Conservation (phyloP, 2,329 filamentous ascomycete species). For the Pseudocercospora ulei region DNA sequence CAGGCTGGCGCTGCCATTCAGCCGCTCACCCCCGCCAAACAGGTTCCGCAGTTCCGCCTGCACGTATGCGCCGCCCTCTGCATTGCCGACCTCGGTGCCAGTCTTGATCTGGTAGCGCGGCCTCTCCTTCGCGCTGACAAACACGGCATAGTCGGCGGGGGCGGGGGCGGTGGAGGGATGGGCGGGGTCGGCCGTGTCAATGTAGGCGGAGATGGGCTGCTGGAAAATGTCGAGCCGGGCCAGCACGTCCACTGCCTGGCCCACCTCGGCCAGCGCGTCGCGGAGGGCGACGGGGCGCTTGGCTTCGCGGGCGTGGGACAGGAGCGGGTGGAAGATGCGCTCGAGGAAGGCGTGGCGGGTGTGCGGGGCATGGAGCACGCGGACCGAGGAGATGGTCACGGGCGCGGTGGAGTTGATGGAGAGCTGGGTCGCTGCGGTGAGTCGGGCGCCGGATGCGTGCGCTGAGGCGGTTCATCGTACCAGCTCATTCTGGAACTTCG, state of each 20-base stretch:
- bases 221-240: conserved; percentile 81
- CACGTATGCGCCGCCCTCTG: conserved; percentile 86
- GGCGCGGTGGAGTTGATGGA: conserved; percentile 76
- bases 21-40: conserved; percentile 82
- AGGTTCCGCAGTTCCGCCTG: conserved; percentile 83
- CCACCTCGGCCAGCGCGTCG: conserved; percentile 65
- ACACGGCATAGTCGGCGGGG: conserved; percentile 70
- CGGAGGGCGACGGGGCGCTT: conserved; percentile 59
- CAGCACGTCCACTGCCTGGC: conserved; percentile 61
- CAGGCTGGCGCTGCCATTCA: conserved; percentile 76
- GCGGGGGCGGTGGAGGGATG: conserved; percentile 61
- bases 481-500: conserved; percentile 55
- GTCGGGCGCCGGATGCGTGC: not conserved
- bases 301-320: conserved; percentile 50
- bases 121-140: conserved; percentile 67
- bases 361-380: conserved; percentile 69
- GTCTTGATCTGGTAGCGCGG: conserved; percentile 81
- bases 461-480: conserved; percentile 35
- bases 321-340: conserved; percentile 65
- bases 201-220: conserved; percentile 67
- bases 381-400: conserved; percentile 75
- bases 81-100: conserved; percentile 85
- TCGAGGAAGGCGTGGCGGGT: conserved; percentile 80
- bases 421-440: conserved; percentile 45
- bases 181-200: conserved; percentile 63